Percentiles rank a stretch among this genome's conserved stretches.
Evolutionary conservation across 306 rosid species (phyloP).

Genomic region (Hippophae gyantsensis): DNA sequence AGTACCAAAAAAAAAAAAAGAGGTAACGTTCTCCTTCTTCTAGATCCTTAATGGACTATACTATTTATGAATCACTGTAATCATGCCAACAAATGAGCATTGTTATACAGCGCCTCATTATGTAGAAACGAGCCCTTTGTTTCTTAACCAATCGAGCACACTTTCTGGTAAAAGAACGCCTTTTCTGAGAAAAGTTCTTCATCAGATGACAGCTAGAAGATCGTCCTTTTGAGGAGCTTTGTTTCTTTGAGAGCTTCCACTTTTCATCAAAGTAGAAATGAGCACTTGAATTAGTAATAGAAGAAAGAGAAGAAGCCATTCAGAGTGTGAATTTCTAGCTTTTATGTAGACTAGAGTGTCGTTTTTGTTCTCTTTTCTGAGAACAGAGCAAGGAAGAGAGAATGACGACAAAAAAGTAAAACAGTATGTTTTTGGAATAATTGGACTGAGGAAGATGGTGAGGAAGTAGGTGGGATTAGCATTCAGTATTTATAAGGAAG

Average conservation of each 20-base stretch:
- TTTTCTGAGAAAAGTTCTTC: conserved; percentile 39
- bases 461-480: conserved; percentile 4
- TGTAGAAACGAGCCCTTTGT: conserved; percentile 84
- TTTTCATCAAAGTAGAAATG: conserved; percentile 63
- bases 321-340: background rate
- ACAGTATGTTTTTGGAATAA: background rate
- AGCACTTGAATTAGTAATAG: background rate
- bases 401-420: background rate
- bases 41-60: background rate
- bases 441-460: conserved; percentile 6
- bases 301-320: conserved; percentile 10
- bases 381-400: background rate
- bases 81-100: conserved; percentile 96
- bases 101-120: conserved; percentile 72
- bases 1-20: conserved; percentile 6
- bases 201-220: conserved; percentile 34
- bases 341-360: background rate
- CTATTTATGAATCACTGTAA: conserved; percentile 42
- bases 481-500: conserved; percentile 41
- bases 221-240: conserved; percentile 42
- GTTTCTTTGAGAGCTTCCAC: conserved; percentile 81
- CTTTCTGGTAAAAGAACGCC: conserved; percentile 64
- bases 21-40: background rate
- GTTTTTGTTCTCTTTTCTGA: background rate
- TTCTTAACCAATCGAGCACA: conserved; percentile 77